Evolutionary conservation across 2,329 filamentous ascomycete genomes (phyloP), one percentile per base, ranked within the genome.

Genomic region (Colletotrichum kahawae): DNA sequence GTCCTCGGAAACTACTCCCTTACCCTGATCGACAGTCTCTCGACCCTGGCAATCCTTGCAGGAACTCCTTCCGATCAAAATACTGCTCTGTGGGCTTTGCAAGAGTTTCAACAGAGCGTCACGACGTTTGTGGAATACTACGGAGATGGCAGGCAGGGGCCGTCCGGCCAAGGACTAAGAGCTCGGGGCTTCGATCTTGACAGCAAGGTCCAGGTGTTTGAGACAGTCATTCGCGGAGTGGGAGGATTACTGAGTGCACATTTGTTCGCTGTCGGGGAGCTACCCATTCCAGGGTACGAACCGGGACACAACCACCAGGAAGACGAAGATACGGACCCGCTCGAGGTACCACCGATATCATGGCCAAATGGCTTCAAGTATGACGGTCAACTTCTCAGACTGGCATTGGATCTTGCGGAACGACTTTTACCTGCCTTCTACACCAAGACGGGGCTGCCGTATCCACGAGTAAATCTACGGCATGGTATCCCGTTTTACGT

Each of bases 121-220:
- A 88, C 90, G 74, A 88, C 93, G 67, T 88, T 98, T 79, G 93
- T 98, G 4, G 87, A 92, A 77, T 88, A 97, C 79, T 98, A 98
- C 83, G 96, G 96, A 5, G 96, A 98, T 84, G 96, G 96, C 2
- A 92, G 92, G 34, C 85, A 88, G 10, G 93, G 94, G 4, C 87
- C 90, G 16, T 88, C 89, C 7, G 95, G 94, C 8, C 89, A 91
- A 80, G 96, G 96, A 5, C 87, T 90, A 72, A 89, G 95, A 77
- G 92, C 93, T 5, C 90, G 92, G 70, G 97, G 95, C 0, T 99
- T 99, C 80, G 95, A 99, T 83, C 88, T 98, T 54, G 96, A 99
- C 84, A 98, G 96, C 86, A 99, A 98, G 85, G 97, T 99, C 3
- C 96, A 99, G 85, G 95, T 99, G 51, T 99, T 99, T 81, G 97